Conservation (phyloP, 192 early-diverging fungal genomes). For the Mortierella claussenii region DNA sequence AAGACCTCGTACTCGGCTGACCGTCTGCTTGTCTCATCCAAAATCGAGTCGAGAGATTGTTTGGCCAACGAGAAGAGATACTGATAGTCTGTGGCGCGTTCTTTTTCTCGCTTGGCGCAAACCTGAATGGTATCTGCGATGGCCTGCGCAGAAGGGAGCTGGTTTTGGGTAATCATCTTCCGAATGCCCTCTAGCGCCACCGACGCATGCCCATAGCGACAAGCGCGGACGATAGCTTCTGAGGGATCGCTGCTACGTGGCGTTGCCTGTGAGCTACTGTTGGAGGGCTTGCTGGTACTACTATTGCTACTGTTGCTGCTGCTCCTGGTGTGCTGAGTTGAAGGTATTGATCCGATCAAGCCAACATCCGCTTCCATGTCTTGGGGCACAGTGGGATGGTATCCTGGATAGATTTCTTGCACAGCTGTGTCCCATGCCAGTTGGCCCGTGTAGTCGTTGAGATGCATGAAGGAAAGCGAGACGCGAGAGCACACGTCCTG, state of each 20-base stretch:
- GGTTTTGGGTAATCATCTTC: conserved; percentile 34
- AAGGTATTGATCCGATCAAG: background rate
- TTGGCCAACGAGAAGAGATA: conserved; percentile 30
- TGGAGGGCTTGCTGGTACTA: background rate
- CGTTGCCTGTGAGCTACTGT: conserved; percentile 9
- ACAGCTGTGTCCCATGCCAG: conserved; percentile 53
- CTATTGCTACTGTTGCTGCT: conserved; percentile 7
- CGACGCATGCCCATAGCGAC: conserved; percentile 30
- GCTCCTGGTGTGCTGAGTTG: background rate
- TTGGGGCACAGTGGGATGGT: conserved; percentile 6
- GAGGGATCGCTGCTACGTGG: conserved; percentile 36
- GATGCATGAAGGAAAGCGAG: conserved; percentile 33
- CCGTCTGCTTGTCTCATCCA: conserved; percentile 7
- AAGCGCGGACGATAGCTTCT: conserved; percentile 44
- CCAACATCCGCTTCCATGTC: conserved; percentile 8
- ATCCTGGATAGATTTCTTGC: conserved; percentile 51
- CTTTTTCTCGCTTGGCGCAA: conserved; percentile 50
- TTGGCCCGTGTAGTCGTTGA: conserved; percentile 46
- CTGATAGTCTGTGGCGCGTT: conserved; percentile 37
- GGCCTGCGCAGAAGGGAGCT: conserved; percentile 34
- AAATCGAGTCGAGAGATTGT: conserved; percentile 21
- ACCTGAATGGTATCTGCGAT: conserved; percentile 51
- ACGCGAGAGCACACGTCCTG: conserved; percentile 38
- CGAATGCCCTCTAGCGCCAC: conserved; percentile 31
- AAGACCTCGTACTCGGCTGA: conserved; percentile 43